Evolutionary conservation across 306 rosid genomes (phyloP), one percentile per base, ranked within the genome.

Genomic region (Inga oerstediana): DNA sequence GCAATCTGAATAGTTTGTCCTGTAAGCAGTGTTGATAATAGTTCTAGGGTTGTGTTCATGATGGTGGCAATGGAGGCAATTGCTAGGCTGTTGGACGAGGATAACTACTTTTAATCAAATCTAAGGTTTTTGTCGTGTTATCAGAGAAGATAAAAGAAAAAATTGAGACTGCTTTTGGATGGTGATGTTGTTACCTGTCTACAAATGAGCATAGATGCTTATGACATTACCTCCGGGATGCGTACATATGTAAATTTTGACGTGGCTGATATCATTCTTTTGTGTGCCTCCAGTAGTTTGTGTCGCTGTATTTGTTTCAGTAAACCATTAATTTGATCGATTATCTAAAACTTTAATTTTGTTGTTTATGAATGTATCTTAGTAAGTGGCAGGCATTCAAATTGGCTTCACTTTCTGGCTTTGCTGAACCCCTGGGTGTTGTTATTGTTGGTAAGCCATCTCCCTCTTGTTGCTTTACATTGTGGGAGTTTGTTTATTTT

Each of bases 301-400:
- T 72, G 37, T 70, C 22, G 70, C 81, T 58, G 70, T 61, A 66
- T 79, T 43, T 67, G 62, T 56, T 80, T 78, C 68, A 45, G 65
- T 78, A 65, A 43, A 62, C 61, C 74, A 86, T 51, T 30, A 37
- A 13, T 68, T 77, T 89, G 70, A 81, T 43, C 51, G 41, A 39
- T 83, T 45, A 72, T 20, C 34, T 48, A 72, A 72, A 68, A 81
- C 75, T 59, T 10, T 77, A 69, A 74, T 58, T 49, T 66, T 58
- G 74, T 81, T 37, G 58, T 85, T 80, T 74, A 20, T 78, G 81
- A 76, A 69, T 56, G 64, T 80, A 39, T 85, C 74, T 72, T 89
- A 96, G 98, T 84, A 96, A 94, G 89, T 96, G 99, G 99, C 91
- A 96, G 90, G 99, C 99, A 35, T 96, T 96, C 94, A 96, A 96